Conservation (phyloP, 2,329 filamentous ascomycete genomes). For the Byssothecium circinans region DNA sequence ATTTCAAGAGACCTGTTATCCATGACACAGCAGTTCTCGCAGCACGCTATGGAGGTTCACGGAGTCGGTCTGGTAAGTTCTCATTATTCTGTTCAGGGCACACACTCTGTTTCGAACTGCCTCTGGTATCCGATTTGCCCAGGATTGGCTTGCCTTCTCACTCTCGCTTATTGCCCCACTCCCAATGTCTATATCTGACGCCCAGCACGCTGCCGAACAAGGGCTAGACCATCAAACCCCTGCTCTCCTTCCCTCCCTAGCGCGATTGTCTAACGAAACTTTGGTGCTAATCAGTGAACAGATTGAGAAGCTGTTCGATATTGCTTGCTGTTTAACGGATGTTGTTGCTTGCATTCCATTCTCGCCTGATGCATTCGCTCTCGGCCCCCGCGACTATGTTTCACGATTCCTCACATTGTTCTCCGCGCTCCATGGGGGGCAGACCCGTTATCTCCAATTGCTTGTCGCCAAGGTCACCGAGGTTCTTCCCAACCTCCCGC, state of each 20-base stretch:
- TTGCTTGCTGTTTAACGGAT: slow-evolving; percentile 72
- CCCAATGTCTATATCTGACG: slow-evolving; percentile 36
- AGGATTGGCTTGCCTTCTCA: slow-evolving; percentile 10
- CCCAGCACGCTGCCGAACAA: slow-evolving; percentile 8
- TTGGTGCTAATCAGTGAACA: slow-evolving; percentile 40
- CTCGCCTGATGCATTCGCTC: slow-evolving; percentile 56
- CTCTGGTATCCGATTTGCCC: slow-evolving; percentile 5
- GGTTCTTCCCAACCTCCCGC: slow-evolving; percentile 58
- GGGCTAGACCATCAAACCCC: slow-evolving; percentile 8
- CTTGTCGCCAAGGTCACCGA: slow-evolving; percentile 76
- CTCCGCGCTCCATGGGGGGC: slow-evolving; percentile 70
- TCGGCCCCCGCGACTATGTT: slow-evolving; percentile 69
- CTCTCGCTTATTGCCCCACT: slow-evolving; percentile 25
- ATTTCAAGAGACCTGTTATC: slow-evolving; percentile 62
- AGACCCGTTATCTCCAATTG: slow-evolving; percentile 75
- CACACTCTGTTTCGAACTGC: slow-evolving; percentile 5
- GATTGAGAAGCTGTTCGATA: slow-evolving; percentile 80
- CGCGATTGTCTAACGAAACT: not conserved
- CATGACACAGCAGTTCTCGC: slow-evolving; percentile 72
- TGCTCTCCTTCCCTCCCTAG: not conserved
- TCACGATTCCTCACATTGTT: slow-evolving; percentile 67
- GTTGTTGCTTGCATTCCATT: slow-evolving; percentile 67
- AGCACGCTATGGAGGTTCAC: slow-evolving; percentile 72
- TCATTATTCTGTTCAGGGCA: slow-evolving; percentile 10
- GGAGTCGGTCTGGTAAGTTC: slow-evolving; percentile 69